Conservation (phyloP, 2,329 filamentous ascomycete genomes). For the Fusarium xyrophilum region DNA sequence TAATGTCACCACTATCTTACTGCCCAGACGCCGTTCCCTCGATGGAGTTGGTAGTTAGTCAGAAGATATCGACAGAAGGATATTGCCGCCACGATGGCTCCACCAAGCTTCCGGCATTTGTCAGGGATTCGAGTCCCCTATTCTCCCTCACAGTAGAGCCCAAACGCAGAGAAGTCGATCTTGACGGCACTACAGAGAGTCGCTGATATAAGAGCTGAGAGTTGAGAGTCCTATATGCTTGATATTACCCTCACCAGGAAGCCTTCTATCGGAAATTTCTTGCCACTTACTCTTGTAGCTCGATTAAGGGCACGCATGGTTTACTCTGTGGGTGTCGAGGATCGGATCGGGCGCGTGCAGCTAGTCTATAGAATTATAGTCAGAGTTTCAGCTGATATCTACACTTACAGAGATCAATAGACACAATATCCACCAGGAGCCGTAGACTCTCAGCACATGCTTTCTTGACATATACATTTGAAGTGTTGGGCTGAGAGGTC, state of each 20-base stretch:
- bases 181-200: conserved; percentile 59
- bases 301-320: conserved; percentile 55
- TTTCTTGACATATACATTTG: conserved; percentile 13
- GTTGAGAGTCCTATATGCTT: conserved; percentile 53
- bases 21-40: conserved; percentile 50
- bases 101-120: conserved; percentile 65
- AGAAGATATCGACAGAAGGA: conserved; percentile 67
- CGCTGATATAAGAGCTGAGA: conserved; percentile 54
- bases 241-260: conserved; percentile 58
- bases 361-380: conserved; percentile 44
- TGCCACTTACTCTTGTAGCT: conserved; percentile 47
- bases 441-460: conserved; percentile 46
- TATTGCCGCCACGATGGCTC: conserved; percentile 63
- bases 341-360: conserved; percentile 56
- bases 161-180: conserved; percentile 61
- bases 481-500: conserved; percentile 1
- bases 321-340: conserved; percentile 52
- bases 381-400: accelerated
- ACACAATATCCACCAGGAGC: conserved; percentile 49
- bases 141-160: conserved; percentile 63
- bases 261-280: neutral
- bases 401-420: conserved; percentile 55
- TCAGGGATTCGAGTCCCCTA: conserved; percentile 54
- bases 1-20: conserved; percentile 54
- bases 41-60: conserved; percentile 58